These are phyloP conservation scores for Eucalyptus tenuipes DNA, from an alignment of 345 rosid species.

Conservation along the genomic window DNA sequence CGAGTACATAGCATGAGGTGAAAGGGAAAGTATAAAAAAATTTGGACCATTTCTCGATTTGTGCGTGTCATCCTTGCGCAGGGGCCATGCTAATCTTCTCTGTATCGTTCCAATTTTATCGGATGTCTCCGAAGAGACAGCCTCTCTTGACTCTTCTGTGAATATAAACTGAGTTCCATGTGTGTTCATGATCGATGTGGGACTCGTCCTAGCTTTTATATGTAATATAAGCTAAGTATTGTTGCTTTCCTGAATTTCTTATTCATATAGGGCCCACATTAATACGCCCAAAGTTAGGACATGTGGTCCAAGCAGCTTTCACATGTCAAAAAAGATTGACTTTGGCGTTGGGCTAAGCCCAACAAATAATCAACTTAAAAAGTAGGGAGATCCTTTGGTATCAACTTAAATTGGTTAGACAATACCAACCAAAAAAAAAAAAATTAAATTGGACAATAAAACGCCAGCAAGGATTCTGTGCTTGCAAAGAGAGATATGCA, in stretches of 20 bases:
- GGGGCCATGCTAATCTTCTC: neutral
- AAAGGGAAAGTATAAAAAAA: neutral
- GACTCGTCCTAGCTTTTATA: neutral
- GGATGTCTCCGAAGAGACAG: neutral
- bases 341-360: neutral
- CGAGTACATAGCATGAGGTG: neutral
- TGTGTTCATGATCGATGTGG: neutral
- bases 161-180: neutral
- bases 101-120: neutral
- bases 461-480: neutral
- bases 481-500: neutral
- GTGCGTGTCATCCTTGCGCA: neutral
- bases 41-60: neutral
- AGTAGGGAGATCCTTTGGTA: neutral
- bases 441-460: neutral
- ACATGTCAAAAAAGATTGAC: neutral
- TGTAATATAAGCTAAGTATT: neutral
- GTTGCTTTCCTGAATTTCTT: neutral
- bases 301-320: neutral
- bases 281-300: neutral
- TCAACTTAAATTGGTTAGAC: neutral
- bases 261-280: neutral
- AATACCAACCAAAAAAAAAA: neutral
- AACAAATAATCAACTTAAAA: neutral
- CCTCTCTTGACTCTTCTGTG: rapidly evolving